Conservation (phyloP, 306 rosid genomes). For the Cajanus cajan region DNA sequence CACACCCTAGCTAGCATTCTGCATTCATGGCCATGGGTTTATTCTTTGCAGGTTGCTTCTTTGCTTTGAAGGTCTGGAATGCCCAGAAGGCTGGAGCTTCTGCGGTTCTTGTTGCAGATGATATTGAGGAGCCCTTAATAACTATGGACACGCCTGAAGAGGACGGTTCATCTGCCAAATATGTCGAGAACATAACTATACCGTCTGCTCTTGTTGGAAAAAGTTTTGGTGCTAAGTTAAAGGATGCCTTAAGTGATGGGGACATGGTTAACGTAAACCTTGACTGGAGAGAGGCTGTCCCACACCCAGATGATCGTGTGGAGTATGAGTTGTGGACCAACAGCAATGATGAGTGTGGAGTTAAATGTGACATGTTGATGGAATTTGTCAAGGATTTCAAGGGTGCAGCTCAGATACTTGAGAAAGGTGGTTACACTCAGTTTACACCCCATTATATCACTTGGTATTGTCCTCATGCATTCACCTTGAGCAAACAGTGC, state of each 20-base stretch:
- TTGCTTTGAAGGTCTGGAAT: conserved; percentile 37
- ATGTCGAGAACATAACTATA: conserved; percentile 76
- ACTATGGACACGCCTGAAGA: conserved; percentile 27
- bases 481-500: conserved; percentile 83
- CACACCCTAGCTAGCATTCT: no score
- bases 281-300: conserved; percentile 93
- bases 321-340: conserved; percentile 86
- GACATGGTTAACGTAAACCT: conserved; percentile 85
- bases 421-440: conserved; percentile 82
- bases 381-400: conserved; percentile 77
- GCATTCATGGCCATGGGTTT: no score
- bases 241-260: conserved; percentile 57
- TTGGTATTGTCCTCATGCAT: conserved; percentile 88
- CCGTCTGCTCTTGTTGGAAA: conserved; percentile 88
- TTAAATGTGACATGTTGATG: conserved; percentile 87
- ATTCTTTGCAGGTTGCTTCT: conserved; percentile 74
- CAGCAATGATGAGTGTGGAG: conserved; percentile 91
- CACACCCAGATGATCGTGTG: conserved; percentile 89
- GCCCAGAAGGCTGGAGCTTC: conserved; percentile 51
- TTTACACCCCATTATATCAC: conserved; percentile 88
- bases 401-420: conserved; percentile 87
- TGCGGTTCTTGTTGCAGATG: conserved; percentile 81
- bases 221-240: conserved; percentile 63
- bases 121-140: conserved; percentile 27
- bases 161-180: conserved; percentile 51